Percentiles rank a stretch among this genome's conserved stretches.
phyloP scores from a whole-genome alignment of 371 early-diverging fungal species.

The Apophysomyces variabilis region DNA sequence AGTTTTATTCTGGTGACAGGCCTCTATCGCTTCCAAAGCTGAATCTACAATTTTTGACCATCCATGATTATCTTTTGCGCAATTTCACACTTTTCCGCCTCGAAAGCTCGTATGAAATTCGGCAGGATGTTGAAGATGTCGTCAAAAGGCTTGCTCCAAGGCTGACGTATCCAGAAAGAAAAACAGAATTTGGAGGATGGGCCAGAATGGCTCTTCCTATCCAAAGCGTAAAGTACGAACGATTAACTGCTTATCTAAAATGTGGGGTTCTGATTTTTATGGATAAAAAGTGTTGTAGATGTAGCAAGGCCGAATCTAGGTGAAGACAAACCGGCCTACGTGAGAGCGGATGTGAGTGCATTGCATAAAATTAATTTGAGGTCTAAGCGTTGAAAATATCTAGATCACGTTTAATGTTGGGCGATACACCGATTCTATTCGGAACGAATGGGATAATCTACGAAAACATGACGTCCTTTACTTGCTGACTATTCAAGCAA shows the following conservation, averaged over 20 bases:
- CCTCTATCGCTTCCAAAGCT: slow-evolving; percentile 88
- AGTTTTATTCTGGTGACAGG: slow-evolving; percentile 69
- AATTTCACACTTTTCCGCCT: slow-evolving; percentile 83
- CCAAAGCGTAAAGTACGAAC: slow-evolving; percentile 43
- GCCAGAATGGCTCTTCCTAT: slow-evolving; percentile 88
- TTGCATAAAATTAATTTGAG: neutral
- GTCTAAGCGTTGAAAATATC: neutral
- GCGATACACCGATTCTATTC: slow-evolving; percentile 69
- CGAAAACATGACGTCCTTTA: slow-evolving; percentile 84
- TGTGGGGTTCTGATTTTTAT: neutral
- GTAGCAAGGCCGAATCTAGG: slow-evolving; percentile 81
- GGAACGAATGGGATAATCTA: slow-evolving; percentile 89
- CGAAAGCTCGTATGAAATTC: slow-evolving; percentile 82
- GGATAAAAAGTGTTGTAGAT: slow-evolving; percentile 58
- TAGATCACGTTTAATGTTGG: slow-evolving; percentile 62
- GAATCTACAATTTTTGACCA: slow-evolving; percentile 90
- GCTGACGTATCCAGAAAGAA: slow-evolving; percentile 59
- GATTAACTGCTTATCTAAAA: neutral
- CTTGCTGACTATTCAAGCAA: slow-evolving; percentile 73
- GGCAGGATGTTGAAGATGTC: slow-evolving; percentile 89
- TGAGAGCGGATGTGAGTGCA: slow-evolving; percentile 73
- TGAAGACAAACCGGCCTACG: slow-evolving; percentile 70
- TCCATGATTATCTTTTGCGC: slow-evolving; percentile 89
- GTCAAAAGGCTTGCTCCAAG: slow-evolving; percentile 81
- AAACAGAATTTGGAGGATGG: slow-evolving; percentile 87